Evolutionary conservation across 192 early-diverging fungal genomes (phyloP), one percentile per base, ranked within the genome.

Genomic region (Umbelopsis isabellina): DNA sequence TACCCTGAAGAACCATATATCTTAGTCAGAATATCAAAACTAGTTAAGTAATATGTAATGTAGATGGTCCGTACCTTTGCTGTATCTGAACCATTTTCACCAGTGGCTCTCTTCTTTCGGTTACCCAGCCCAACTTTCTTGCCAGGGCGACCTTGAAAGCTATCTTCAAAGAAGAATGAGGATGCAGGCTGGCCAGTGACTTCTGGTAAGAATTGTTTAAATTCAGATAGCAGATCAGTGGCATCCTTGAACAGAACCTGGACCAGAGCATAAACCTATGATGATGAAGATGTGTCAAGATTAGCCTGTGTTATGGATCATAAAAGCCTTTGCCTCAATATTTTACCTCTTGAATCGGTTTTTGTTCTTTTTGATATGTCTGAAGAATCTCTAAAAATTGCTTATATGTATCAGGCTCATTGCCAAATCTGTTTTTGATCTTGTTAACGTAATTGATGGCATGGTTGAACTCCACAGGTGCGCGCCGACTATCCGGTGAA

Each of bases 381-480:
- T 98, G 96, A 69, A 99, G 75, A 30, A 99, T 96, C 75, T 98
- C 97, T 64, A 99, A 75, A 76, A 99, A 99, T 77, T 96, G 93
- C 73, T 96, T 95, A 82, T 99, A 99, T 15, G 89, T 94, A 45
- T 98, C 98, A 2, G 96, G 97, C 72, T 97, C 91, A 49, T 87
- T 89, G 15, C 90, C 78, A 79, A 96, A 99, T 21, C 96, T 92
- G 73, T 93, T 97, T 90, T 99, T 99, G 72, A 99, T 98, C 82
- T 98, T 98, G 81, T 98, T 98, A 11, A 99, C 98, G 76, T 98
- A 99, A 77, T 94, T 98, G 53, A 99, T 99, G 12, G 98, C 98
- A 74, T 98, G 96, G 64, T 95, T 93, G 72, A 99, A 99, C 75
- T 99, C 98, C 13, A 98, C 90, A 0, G 95, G 95, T 12, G 86